Evolutionary conservation across 2,329 filamentous ascomycete species (phyloP).

Genomic region (Ascochyta pisi): DNA sequence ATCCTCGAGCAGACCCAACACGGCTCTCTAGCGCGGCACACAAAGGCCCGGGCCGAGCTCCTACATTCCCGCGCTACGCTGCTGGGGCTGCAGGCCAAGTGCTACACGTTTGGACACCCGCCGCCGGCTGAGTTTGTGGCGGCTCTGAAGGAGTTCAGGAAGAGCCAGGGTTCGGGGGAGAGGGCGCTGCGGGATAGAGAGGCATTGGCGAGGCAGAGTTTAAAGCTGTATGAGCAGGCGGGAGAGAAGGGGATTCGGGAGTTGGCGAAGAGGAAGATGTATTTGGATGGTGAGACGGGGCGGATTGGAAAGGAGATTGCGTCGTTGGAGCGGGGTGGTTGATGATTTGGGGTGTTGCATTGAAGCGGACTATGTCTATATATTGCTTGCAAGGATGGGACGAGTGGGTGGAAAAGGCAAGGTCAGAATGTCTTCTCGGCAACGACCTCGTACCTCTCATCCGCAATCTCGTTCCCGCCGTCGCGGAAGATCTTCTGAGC

Average conservation of each 20-base stretch:
- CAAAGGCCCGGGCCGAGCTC: slow-evolving; percentile 53
- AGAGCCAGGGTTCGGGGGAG: slow-evolving; percentile 39
- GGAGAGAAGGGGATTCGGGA: slow-evolving; percentile 48
- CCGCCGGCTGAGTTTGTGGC: slow-evolving; percentile 34
- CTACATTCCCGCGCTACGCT: slow-evolving; percentile 51
- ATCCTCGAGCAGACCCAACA: slow-evolving; percentile 57
- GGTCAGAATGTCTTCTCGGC: slow-evolving; percentile 33
- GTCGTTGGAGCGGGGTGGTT: slow-evolving; percentile 30
- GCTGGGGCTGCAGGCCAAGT: slow-evolving; percentile 51
- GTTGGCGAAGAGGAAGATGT: slow-evolving; percentile 50
- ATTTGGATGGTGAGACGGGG: slow-evolving; percentile 44
- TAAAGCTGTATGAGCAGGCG: slow-evolving; percentile 47
- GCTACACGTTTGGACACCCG: slow-evolving; percentile 37
- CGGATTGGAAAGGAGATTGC: slow-evolving; percentile 42
- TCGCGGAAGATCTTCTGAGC: slow-evolving; percentile 67
- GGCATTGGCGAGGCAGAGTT: slow-evolving; percentile 38
- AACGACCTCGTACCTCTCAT: slow-evolving; percentile 61
- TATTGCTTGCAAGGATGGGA: not conserved
- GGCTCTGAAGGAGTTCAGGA: slow-evolving; percentile 44
- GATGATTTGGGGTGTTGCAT: not conserved
- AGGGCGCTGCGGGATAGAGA: slow-evolving; percentile 41
- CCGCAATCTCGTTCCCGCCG: slow-evolving; percentile 54
- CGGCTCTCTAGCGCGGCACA: slow-evolving; percentile 51
- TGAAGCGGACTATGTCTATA: not conserved
- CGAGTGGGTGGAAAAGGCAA: not conserved